Evolutionary conservation across 2,329 filamentous ascomycete species (phyloP).

Genomic region (Neophaeococcomyces mojaviensis): DNA sequence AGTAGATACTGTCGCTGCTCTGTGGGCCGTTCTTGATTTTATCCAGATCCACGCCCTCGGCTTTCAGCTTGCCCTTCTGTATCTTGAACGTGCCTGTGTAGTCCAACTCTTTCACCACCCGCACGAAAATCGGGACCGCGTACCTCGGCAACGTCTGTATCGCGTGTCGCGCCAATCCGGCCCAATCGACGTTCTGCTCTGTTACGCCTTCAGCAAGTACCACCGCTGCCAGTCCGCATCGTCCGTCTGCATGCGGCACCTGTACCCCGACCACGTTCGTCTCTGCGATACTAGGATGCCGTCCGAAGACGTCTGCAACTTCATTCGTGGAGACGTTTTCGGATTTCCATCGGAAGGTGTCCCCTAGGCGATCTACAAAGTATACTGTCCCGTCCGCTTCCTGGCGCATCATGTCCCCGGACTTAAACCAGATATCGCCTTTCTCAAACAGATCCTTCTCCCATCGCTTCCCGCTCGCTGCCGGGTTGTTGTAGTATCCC

Average conservation of each 20-base stretch:
- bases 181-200: slow-evolving; percentile 50
- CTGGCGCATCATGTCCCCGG: slow-evolving; percentile 69
- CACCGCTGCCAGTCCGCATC: slow-evolving; percentile 72
- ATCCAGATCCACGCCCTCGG: slow-evolving; percentile 20
- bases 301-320: slow-evolving; percentile 64
- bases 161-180: slow-evolving; percentile 51
- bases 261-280: slow-evolving; percentile 81
- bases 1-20: slow-evolving; percentile 16
- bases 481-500: slow-evolving; percentile 71
- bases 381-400: slow-evolving; percentile 64
- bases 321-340: slow-evolving; percentile 79
- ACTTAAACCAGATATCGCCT: slow-evolving; percentile 78
- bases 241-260: slow-evolving; percentile 72
- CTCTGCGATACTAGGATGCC: slow-evolving; percentile 60
- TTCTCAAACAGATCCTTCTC: slow-evolving; percentile 63
- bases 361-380: slow-evolving; percentile 63
- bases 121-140: slow-evolving; percentile 66
- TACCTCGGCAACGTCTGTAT: slow-evolving; percentile 59
- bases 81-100: slow-evolving; percentile 73
- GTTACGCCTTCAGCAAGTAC: slow-evolving; percentile 33
- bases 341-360: slow-evolving; percentile 56
- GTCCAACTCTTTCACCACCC: slow-evolving; percentile 51
- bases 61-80: slow-evolving; percentile 60
- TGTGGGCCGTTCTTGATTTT: slow-evolving; percentile 13
- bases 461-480: slow-evolving; percentile 65